Evolutionary conservation across 768 basidiomycete species (phyloP), one percentile per base, ranked within the genome.

Genomic region (Lactarius quietus): DNA sequence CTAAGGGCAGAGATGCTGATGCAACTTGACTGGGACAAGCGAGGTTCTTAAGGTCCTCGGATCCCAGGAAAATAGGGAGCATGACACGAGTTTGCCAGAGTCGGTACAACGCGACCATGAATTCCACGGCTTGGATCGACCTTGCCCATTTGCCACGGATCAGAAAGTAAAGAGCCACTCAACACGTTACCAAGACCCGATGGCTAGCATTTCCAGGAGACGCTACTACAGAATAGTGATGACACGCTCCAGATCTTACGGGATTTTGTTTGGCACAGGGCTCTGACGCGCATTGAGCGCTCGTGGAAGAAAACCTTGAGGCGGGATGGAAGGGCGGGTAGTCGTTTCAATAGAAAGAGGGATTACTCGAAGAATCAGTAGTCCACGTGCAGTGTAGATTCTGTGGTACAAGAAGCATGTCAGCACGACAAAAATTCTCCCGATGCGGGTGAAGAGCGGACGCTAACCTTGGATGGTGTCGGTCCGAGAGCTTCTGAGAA

Each of bases 361-460:
- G 31, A 43, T 61, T 56, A 41, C 55, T 59, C 48, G 56, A 62
- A 39, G 26, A 28, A 28, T 41, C 52, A 17, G 52, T 51, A 35
- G 31, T 33, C 65, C 56, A 53, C 60, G 33, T 29, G 38, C 56
- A 36, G 41, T 39, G 48, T 61, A 65, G n/a, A 45, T 59, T 62
- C 48, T 66, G 65, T 57, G 58, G 65, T 66, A 62, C 55, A 62
- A 62, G 65, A 66, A 62, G 60, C 54, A 54, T 23, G 59, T 56
- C 59, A 65, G 51, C 45, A 54, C 61, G 59, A 61, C 56, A n/a
- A 57, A 54, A 28, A 51, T 26, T 29, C 61, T 57, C 45, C 39
- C n/a, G 33, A 57, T 66, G 65, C 65, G 65, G 65, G 41, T 62
- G 31, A 51, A 66, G 51, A 62, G 61, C 65, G 65, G 65, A n/a